These are phyloP conservation scores for Gnomoniopsis sp. DNA, from an alignment of 2,329 filamentous ascomycete species.

Conservation along the genomic window DNA sequence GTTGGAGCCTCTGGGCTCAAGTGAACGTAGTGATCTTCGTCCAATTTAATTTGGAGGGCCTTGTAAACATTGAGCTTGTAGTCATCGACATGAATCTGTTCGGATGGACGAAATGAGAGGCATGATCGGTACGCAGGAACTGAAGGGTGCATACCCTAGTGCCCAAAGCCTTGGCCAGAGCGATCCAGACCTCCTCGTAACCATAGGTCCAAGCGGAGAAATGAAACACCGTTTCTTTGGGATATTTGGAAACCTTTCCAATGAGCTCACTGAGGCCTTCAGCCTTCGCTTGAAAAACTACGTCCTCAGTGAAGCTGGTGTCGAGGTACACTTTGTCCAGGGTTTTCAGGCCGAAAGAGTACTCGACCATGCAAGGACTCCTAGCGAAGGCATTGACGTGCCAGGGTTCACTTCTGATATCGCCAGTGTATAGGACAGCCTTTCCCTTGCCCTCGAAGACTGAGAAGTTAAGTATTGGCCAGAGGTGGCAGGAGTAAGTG, in stretches of 20 bases:
- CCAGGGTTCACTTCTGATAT: slow-evolving; percentile 82
- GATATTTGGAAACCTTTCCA: slow-evolving; percentile 63
- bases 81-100: slow-evolving; percentile 72
- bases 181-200: slow-evolving; percentile 81
- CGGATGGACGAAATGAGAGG: background rate
- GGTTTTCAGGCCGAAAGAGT: slow-evolving; percentile 59
- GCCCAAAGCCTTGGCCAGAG: slow-evolving; percentile 66
- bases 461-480: slow-evolving; percentile 22
- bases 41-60: slow-evolving; percentile 49
- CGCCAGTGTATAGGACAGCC: slow-evolving; percentile 83
- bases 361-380: slow-evolving; percentile 72
- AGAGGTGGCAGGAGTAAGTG: rapidly evolving
- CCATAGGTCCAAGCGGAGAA: slow-evolving; percentile 89
- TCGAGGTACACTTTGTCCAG: slow-evolving; percentile 87
- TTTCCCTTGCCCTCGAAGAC: slow-evolving; percentile 72
- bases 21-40: slow-evolving; percentile 39
- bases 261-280: slow-evolving; percentile 75
- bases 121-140: too few species aligned
- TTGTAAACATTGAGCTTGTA: slow-evolving; percentile 76
- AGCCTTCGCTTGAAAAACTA: slow-evolving; percentile 59
- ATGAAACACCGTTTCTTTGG: slow-evolving; percentile 74
- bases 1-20: slow-evolving; percentile 59
- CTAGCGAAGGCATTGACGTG: slow-evolving; percentile 73
- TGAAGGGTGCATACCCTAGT: slow-evolving; percentile 47
- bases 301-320: slow-evolving; percentile 64